phyloP scores from a whole-genome alignment of 495 filamentous ascomycete genomes.

The Bacidia gigantensis region DNA sequence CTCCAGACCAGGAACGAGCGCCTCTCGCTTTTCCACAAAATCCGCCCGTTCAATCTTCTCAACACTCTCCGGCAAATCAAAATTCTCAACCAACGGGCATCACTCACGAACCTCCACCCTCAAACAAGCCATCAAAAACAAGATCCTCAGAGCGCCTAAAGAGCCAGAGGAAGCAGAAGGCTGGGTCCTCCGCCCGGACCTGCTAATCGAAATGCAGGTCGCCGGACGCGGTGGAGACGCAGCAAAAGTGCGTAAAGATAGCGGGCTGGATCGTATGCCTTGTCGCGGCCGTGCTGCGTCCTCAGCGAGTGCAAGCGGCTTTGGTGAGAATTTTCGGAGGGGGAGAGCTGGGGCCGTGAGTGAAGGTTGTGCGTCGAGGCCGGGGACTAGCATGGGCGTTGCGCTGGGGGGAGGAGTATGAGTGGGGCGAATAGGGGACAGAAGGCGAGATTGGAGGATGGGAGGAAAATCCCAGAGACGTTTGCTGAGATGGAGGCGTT shows the following conservation, averaged over 20 bases:
- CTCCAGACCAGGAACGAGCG: no score
- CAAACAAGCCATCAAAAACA: not conserved
- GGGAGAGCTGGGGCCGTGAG: not conserved
- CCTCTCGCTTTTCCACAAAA: no score
- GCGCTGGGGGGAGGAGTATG: not conserved
- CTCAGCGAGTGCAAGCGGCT: not conserved
- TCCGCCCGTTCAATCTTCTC: no score
- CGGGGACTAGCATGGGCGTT: no score
- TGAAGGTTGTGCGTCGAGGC: not conserved
- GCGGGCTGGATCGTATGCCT: no score
- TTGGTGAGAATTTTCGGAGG: not conserved
- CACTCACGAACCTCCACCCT: not conserved
- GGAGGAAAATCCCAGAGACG: not conserved
- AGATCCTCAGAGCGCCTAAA: not conserved
- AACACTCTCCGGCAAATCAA: not conserved
- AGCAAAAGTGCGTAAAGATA: not conserved
- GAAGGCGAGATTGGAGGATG: not conserved
- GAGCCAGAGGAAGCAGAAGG: not conserved
- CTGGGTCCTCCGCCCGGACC: slow-evolving; percentile 3
- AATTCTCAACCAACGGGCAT: not conserved
- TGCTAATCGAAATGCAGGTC: slow-evolving; percentile 4
- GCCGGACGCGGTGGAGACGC: not conserved
- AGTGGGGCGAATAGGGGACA: not conserved
- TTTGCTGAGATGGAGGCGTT: slow-evolving; percentile 5
- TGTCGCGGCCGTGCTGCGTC: no score